phyloP scores from a whole-genome alignment of 2,329 filamentous ascomycete species.

The Monilinia vaccinii-corymbosi region DNA sequence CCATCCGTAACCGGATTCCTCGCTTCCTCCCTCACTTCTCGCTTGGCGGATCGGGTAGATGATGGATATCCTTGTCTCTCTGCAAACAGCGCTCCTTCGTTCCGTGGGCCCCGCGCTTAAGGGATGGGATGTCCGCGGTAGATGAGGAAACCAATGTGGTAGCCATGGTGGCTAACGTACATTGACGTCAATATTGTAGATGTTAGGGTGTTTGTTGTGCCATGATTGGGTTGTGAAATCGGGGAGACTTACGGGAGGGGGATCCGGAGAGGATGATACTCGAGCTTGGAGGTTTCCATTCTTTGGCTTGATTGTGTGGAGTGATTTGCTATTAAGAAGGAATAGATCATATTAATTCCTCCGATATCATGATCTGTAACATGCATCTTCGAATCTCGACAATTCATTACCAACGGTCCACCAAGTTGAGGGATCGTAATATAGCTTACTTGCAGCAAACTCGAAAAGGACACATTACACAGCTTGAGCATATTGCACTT shows the following conservation, averaged over 20 bases:
- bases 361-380: slow-evolving; percentile 56
- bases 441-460: too few relatives aligned
- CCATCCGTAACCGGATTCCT: slow-evolving; percentile 34
- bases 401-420: slow-evolving; percentile 45
- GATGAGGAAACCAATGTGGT: slow-evolving; percentile 55
- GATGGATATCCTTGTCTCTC: slow-evolving; percentile 56
- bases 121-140: slow-evolving; percentile 61
- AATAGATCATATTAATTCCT: slow-evolving; percentile 49
- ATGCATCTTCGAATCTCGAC: slow-evolving; percentile 57
- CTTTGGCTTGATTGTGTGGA: slow-evolving; percentile 42
- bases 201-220: slow-evolving; percentile 39
- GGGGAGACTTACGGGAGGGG: slow-evolving; percentile 44
- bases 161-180: slow-evolving; percentile 64
- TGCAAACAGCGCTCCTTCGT: slow-evolving; percentile 55
- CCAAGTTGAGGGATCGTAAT: slow-evolving; percentile 49
- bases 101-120: slow-evolving; percentile 50
- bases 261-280: slow-evolving; percentile 40
- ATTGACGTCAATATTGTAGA: slow-evolving; percentile 52
- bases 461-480: too few relatives aligned
- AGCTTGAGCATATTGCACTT: not conserved
- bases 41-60: slow-evolving; percentile 44
- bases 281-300: slow-evolving; percentile 31
- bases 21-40: slow-evolving; percentile 35
- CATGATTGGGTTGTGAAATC: slow-evolving; percentile 47
- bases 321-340: slow-evolving; percentile 32